Base-by-base conservation (phyloP, 2,329 filamentous ascomycete genomes). In the Trichoderma pleuroti region DNA sequence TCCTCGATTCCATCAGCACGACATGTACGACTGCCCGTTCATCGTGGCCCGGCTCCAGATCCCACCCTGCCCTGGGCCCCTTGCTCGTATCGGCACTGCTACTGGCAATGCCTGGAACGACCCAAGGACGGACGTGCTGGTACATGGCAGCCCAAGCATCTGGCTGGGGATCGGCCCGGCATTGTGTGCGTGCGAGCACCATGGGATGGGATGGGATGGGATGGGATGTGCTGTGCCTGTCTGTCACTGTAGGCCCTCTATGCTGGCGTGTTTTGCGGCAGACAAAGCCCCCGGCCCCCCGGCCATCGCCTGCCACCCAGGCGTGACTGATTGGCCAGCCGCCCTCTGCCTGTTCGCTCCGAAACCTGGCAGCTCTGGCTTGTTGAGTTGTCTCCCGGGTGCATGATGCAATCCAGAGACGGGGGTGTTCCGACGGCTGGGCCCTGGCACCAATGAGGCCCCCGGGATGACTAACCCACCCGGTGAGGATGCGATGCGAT, bases 381-480 rank as follows among this genome's bases (percentile, higher is more conserved):
- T 39, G 64, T 68, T 68, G 65, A 68, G 65, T 68, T 59, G 54
- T 46, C 65, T 26, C 46, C 34, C 18, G 6, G 30, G 24, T 46
- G 64, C 26, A 68, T 60, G 54, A 49, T 60, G 65, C 52, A 59
- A 60, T 60, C 54, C 10, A 21, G 46, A 49, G 9, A 16, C 26
- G 42, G 46, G 46, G 42, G 46, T 46, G 42, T 6, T 46, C 42
- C 42, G 42, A 21, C n/a, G 16, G 36, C 36, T 42, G 36, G 36
- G 36, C 16, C 36, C 36, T 39, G 36, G 36, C 9, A 21, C n/a
- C n/a, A 49, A 49, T 24, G 46, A 21, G 10, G 46, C 16, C n/a
- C 46, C 9, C n/a, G n/a, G 46, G 46, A 49, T 49, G 46, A 49
- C 46, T 49, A 49, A 49, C 46, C 46, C 18, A 21, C n/a, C n/a